phyloP scores from a whole-genome alignment of 345 rosid genomes.

The Limnanthes douglasii region DNA sequence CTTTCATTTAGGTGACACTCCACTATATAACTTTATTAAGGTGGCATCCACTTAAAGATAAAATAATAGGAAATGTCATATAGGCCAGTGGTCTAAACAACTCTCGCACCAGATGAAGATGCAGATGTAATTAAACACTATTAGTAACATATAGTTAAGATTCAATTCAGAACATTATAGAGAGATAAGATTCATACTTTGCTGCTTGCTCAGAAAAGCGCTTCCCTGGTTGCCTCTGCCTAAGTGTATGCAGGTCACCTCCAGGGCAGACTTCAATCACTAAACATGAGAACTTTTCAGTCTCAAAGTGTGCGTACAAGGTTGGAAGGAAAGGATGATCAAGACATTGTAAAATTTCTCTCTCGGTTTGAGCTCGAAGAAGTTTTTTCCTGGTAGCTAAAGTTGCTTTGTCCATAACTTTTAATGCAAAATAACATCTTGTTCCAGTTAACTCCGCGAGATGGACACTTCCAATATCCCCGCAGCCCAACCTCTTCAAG shows the following conservation, averaged over 20 bases:
- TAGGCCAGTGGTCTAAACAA: too few species aligned
- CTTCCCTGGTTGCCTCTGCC: conserved; percentile 76
- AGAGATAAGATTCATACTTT: too few species aligned
- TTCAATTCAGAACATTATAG: too few species aligned
- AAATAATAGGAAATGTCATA: too few species aligned
- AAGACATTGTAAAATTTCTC: conserved; percentile 59
- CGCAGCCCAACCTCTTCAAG: conserved; percentile 64
- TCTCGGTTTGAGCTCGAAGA: conserved; percentile 69
- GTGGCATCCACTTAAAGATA: too few species aligned
- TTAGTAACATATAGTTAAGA: too few species aligned
- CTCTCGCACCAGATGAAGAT: too few species aligned
- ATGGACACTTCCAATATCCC: conserved; percentile 74
- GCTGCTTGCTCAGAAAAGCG: conserved; percentile 74
- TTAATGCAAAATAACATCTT: conserved; percentile 64
- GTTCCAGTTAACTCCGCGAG: conserved; percentile 60
- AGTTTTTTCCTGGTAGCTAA: conserved; percentile 69
- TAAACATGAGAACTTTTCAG: conserved; percentile 73
- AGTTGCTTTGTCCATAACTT: conserved; percentile 67
- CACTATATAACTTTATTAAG: too few species aligned
- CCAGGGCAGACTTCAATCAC: conserved; percentile 89
- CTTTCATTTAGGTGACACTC: too few species aligned
- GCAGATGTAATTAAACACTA: too few species aligned
- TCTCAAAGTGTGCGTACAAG: conserved; percentile 64
- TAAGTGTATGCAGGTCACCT: conserved; percentile 73
- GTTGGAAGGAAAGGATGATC: conserved; percentile 86